Conservation (phyloP, 495 filamentous ascomycete genomes). For the Penicillium silybi region DNA sequence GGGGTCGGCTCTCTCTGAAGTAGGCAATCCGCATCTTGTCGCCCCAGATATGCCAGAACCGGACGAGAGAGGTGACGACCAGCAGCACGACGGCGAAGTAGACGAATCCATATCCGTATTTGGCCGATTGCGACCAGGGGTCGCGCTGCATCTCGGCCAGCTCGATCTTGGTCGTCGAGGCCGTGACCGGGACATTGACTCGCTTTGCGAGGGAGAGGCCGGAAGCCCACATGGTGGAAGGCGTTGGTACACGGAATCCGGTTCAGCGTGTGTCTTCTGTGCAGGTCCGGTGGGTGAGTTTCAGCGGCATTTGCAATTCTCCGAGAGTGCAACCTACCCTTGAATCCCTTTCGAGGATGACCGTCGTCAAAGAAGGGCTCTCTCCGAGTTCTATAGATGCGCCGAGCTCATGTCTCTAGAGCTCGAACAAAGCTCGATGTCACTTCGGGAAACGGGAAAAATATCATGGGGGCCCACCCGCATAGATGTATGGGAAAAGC, state of each 20-base stretch:
- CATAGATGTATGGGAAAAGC: constrained; percentile 18
- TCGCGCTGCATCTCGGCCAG: constrained; percentile 72
- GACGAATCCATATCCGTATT: constrained; percentile 84
- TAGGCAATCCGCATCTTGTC: constrained; percentile 83
- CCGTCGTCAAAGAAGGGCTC: neutral
- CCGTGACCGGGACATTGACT: constrained; percentile 66
- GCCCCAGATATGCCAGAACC: constrained; percentile 79
- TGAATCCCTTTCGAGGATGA: neutral
- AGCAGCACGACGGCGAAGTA: constrained; percentile 77
- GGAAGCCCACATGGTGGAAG: constrained; percentile 12
- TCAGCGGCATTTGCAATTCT: neutral
- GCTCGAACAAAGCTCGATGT: neutral
- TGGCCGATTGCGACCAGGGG: constrained; percentile 74
- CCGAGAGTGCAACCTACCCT: neutral
- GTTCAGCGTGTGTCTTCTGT: neutral
- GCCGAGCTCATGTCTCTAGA: constrained; percentile 9
- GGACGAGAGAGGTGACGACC: constrained; percentile 56
- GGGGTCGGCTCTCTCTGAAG: constrained; percentile 66
- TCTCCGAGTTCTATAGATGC: constrained; percentile 6
- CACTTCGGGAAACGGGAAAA: neutral
- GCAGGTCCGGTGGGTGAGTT: neutral
- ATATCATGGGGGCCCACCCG: constrained; percentile 5
- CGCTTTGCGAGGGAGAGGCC: constrained; percentile 59
- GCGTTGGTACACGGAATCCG: neutral
- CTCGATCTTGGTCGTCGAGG: constrained; percentile 65